Percentiles rank a stretch among this genome's conserved stretches.
phyloP scores from a whole-genome alignment of 2,329 filamentous ascomycete species.

The Thielaviopsis cerberus region DNA sequence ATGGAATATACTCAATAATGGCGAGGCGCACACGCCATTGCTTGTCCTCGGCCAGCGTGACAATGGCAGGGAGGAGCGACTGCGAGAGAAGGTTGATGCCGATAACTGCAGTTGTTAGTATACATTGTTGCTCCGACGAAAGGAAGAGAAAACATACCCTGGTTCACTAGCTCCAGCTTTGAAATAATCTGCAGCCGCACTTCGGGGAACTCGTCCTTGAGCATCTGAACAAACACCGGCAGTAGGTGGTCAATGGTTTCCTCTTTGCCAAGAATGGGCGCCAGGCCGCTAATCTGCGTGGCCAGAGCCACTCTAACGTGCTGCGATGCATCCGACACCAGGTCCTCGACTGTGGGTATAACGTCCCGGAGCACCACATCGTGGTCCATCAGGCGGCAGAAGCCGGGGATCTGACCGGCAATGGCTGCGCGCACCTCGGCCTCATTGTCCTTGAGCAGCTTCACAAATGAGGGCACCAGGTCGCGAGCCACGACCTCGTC shows the following conservation, averaged over 20 bases:
- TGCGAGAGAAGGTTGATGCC: conserved; percentile 94
- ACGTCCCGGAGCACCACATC: conserved; percentile 83
- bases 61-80: conserved; percentile 88
- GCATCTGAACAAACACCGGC: conserved; percentile 98
- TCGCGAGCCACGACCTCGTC: conserved; percentile 90
- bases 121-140: neutral
- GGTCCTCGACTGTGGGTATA: conserved; percentile 87
- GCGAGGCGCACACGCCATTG: conserved; percentile 95
- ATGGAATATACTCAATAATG: conserved; percentile 97
- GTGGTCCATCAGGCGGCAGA: conserved; percentile 77
- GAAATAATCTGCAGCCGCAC: conserved; percentile 98
- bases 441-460: conserved; percentile 92
- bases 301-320: conserved; percentile 90
- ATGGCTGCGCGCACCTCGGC: conserved; percentile 94
- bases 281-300: conserved; percentile 90
- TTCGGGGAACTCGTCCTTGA: conserved; percentile 97
- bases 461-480: conserved; percentile 89
- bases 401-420: conserved; percentile 91
- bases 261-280: conserved; percentile 92
- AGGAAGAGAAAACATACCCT: conserved; percentile 35
- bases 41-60: conserved; percentile 95
- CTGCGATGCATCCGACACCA: conserved; percentile 89
- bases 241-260: conserved; percentile 67
- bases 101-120: conserved; percentile 46
- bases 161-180: conserved; percentile 96